A percentile compares a stretch with the other conserved stretches of the same genome.
Evolutionary conservation across 768 basidiomycete species (phyloP).

Genomic region (Naganishia vishniacii): DNA sequence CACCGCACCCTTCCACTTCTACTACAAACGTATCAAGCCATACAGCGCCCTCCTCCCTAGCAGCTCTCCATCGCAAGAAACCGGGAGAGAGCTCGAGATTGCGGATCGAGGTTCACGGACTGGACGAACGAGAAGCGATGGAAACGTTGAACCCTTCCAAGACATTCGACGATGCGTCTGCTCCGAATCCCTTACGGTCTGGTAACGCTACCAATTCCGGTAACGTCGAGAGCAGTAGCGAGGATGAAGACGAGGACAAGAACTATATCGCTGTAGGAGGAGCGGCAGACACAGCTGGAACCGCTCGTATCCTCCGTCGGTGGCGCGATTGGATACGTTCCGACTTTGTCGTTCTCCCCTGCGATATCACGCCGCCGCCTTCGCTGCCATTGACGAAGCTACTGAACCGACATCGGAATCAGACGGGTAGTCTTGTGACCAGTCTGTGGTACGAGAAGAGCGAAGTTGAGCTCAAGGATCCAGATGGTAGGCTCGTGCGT

Average conservation of each 20-base stretch:
- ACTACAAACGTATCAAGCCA: constrained; percentile 45
- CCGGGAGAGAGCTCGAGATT: constrained; percentile 5
- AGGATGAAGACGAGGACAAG: constrained; percentile 31
- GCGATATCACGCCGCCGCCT: constrained; percentile 79
- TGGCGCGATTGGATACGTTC: constrained; percentile 45
- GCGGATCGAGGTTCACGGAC: constrained; percentile 24
- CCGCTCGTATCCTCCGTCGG: constrained; percentile 25
- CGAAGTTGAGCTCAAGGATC: constrained; percentile 39
- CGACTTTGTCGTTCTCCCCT: constrained; percentile 84
- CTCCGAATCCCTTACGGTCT: not conserved
- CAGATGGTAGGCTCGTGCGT: constrained; percentile 31
- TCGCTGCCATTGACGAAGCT: constrained; percentile 64
- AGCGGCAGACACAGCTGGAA: constrained; percentile 11
- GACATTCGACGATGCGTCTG: not conserved
- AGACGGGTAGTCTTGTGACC: constrained; percentile 35
- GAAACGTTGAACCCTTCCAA: not conserved
- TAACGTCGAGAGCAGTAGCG: constrained; percentile 56
- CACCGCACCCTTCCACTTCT: not conserved
- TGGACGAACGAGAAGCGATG: constrained; percentile 21
- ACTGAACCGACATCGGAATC: constrained; percentile 72
- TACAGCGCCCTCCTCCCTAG: constrained; percentile 50
- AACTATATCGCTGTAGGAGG: constrained; percentile 22
- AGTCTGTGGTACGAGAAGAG: constrained; percentile 47
- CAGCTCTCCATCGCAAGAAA: not conserved
- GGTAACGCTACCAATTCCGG: constrained; percentile 60